These are phyloP conservation scores for Phytophthora agathidicida DNA, from an alignment of 352 stramenopile species.

Conservation along the genomic window DNA sequence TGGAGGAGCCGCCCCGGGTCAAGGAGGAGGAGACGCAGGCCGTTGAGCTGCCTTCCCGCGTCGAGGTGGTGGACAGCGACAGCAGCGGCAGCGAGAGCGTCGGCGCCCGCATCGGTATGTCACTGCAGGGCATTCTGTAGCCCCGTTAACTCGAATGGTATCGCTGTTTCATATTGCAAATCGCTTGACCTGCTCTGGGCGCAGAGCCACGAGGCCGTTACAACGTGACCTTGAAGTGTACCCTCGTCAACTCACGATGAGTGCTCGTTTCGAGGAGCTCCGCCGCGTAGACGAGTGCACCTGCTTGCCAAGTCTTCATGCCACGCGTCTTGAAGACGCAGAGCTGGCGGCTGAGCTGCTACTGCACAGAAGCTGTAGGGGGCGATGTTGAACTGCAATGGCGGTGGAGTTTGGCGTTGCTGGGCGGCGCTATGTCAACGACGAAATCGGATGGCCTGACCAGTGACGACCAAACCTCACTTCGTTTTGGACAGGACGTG, in stretches of 20 bases:
- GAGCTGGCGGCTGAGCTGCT: background rate
- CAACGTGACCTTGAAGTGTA: constrained; percentile 12
- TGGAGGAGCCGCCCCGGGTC: constrained; percentile 29
- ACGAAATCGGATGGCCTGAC: constrained; percentile 8
- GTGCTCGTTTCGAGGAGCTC: background rate
- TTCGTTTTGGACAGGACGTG: background rate
- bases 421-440: constrained; percentile 4
- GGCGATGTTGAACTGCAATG: too few species aligned
- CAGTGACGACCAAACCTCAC: constrained; percentile 10
- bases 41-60: background rate
- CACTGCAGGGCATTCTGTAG: constrained; percentile 28
- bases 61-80: constrained; percentile 26
- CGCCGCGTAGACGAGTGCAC: background rate
- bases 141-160: background rate
- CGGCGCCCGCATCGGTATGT: constrained; percentile 27
- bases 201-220: too few species aligned
- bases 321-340: too few species aligned
- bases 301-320: too few species aligned
- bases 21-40: constrained; percentile 15
- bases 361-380: too few species aligned
- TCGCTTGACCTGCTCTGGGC: constrained; percentile 3
- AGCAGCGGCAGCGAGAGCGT: constrained; percentile 21
- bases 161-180: constrained; percentile 11
- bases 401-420: too few species aligned
- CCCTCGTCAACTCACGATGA: constrained; percentile 6